Evolutionary conservation across 306 rosid species (phyloP), one percentile per base, ranked within the genome.

Genomic region (Alnus glutinosa): DNA sequence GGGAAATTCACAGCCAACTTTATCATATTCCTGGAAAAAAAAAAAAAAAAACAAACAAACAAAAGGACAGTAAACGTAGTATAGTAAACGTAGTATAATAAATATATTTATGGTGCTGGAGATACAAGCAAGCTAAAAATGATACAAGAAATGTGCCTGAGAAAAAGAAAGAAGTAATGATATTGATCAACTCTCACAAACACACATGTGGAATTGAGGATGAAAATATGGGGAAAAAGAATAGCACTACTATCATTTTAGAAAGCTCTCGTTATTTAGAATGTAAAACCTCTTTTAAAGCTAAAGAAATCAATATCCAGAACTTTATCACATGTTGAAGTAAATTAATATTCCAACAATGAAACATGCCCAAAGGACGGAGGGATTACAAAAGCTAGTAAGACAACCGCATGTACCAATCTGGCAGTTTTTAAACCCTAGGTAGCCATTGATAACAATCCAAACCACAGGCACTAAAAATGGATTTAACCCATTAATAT

Each of bases 11-110:
- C 59, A 14, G 62, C 52, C 82, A 70, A 70, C 55, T 50, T 79
- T 75, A 51, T 76, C 85, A 77, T 70, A 80, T 57, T 84, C 97
- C 97, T 93, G 90, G 75, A 84, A 82, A 37, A 5, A 23, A 71
- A 78, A 37, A 9, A 67, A 71, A 82, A 30, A 6, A 66, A 36
- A 36, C 16, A 51, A 28, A 23, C 28, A 79, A 76, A 50, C 3
- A 74, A 73, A 81, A 28, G 78, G 58, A 16, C 44, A 67, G 9
- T 36, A 77, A 23, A n/a, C 10, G 0, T 4, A 18, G 15, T 42
- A 23, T 18, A 36, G 14, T 32, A n/a, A 63, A 23, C 0, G 28
- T 23, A 23, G 28, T 23, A 23, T 23, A 23, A 0, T 23, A 23
- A 23, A 74, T 30, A 59, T 10, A 58, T 16, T 32, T 39, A 46